Conservation (phyloP, 768 basidiomycete genomes). For the Agaricus bisporus region DNA sequence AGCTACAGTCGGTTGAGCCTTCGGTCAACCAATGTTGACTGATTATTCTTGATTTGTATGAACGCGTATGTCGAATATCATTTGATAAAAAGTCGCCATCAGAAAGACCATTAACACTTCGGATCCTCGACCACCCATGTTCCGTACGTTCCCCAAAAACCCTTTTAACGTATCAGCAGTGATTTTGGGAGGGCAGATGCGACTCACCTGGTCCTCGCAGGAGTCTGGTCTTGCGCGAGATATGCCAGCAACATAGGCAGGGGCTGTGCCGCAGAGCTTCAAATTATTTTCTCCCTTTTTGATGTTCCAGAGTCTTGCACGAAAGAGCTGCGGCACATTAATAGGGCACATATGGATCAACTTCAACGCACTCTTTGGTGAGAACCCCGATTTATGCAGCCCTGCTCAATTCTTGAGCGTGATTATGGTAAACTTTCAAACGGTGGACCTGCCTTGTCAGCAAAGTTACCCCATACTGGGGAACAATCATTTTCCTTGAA, state of each 20-base stretch:
- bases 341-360: neutral
- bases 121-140: constrained; percentile 26
- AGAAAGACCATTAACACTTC: constrained; percentile 15
- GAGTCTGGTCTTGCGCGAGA: constrained; percentile 17
- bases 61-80: constrained; percentile 6
- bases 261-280: constrained; percentile 23
- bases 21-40: neutral
- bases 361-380: constrained; percentile 18
- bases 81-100: neutral
- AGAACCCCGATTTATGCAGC: constrained; percentile 20
- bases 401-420: constrained; percentile 14
- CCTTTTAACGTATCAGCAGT: constrained; percentile 15
- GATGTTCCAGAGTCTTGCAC: constrained; percentile 23
- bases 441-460: constrained; percentile 19
- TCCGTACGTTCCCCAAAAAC: constrained; percentile 26
- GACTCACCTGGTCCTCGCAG: constrained; percentile 24
- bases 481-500: constrained; percentile 21
- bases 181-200: neutral
- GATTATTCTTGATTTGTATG: neutral
- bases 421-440: constrained; percentile 1
- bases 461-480: constrained; percentile 24
- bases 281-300: constrained; percentile 21
- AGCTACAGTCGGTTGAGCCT: constrained; percentile 17
- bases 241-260: constrained; percentile 20
- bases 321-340: constrained; percentile 18